phyloP scores from a whole-genome alignment of 257 asterid species.

The Przewalskia tangutica region DNA sequence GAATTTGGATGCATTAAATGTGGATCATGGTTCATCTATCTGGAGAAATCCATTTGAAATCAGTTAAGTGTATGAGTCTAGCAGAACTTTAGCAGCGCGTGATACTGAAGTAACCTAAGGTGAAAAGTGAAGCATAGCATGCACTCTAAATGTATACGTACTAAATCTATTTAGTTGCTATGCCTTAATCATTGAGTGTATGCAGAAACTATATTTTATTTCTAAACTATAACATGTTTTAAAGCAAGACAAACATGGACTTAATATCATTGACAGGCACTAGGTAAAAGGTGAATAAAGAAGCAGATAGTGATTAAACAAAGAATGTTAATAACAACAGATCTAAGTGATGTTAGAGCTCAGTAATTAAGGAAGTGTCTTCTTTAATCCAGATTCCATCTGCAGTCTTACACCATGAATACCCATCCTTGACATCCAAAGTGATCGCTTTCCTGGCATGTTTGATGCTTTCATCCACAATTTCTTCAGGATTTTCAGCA shows the following conservation, averaged over 20 bases:
- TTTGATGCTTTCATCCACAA: slow-evolving; percentile 76
- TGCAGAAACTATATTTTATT: neutral
- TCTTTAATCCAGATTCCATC: neutral
- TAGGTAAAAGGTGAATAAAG: neutral
- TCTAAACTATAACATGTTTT: neutral
- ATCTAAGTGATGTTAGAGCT: neutral
- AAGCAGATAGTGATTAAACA: neutral
- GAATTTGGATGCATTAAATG: neutral
- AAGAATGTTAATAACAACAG: neutral
- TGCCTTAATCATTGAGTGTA: neutral
- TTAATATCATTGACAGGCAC: neutral
- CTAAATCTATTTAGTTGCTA: neutral
- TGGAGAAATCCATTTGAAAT: neutral
- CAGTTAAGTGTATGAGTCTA: neutral
- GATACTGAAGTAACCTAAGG: neutral
- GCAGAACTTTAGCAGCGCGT: neutral
- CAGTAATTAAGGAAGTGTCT: neutral
- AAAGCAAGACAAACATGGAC: neutral
- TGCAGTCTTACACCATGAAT: slow-evolving; percentile 75
- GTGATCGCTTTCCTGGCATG: slow-evolving; percentile 83
- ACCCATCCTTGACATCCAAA: slow-evolving; percentile 72
- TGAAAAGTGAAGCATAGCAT: neutral
- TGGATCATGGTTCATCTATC: neutral
- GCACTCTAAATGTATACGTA: neutral
- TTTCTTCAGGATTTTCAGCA: slow-evolving; percentile 57